Base-by-base conservation (phyloP, 305 asterid species). In the Solanum chacoense region DNA sequence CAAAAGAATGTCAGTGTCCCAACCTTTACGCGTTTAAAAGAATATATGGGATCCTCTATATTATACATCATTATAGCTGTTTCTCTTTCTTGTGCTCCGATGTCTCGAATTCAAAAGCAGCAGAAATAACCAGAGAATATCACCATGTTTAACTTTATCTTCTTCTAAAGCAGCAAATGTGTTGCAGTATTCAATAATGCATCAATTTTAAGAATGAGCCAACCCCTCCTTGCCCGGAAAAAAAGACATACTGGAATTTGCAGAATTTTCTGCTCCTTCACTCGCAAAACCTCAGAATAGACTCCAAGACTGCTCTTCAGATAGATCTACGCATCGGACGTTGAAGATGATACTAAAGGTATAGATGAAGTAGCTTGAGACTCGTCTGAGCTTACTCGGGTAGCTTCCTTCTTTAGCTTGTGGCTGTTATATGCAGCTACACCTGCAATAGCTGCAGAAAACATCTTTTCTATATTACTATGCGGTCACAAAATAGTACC, bases 341-440 rank as follows among this genome's bases (percentile, higher is more conserved):
- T 11, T 84, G 87, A 32, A 55, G 92, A 88, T 34, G 94, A 83
- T 65, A 76, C 88, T 87, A 90, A 88, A 14, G 93, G 94, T 73
- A 91, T 34, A 36, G 92, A 88, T 84, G 87, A 87, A 45, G 73
- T 28, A 28, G 90, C 89, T 73, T 50, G 87, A 89, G 92, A 74
- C 78, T 92, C 90, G 10, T 85, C 88, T 20, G 91, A 69, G 84
- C 76, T 81, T 81, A 85, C 87, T 83, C 89, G 87, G 84, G 95
- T 87, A 88, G 98, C 98, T 92, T 95, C 98, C 94, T 93, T 97
- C 84, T 94, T 95, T 92, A 95, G 90, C 95, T 97, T 97, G 94
- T 91, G 94, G 90, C 95, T 97, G 87, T 97, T 97, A 93, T 97
- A 95, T 26, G 98, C 99, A 91, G 95, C 99, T 78, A 97, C 99